Percentiles rank a stretch among this genome's conserved stretches.
Evolutionary conservation across 2,329 filamentous ascomycete genomes (phyloP).

Genomic region (Stylonectria norvegica): DNA sequence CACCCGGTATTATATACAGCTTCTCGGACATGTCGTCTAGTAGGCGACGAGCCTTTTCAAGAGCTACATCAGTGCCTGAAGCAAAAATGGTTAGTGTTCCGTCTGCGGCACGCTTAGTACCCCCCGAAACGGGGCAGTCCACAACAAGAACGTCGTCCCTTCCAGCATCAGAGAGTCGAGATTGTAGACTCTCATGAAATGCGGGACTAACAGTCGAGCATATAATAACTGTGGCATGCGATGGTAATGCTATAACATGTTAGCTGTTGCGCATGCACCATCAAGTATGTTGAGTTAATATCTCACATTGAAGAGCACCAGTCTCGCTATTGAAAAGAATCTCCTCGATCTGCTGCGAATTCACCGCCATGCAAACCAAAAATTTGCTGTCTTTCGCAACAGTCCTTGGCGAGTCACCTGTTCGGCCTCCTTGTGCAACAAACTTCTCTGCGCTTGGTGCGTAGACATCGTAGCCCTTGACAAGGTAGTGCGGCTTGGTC

Average conservation of each 20-base stretch:
- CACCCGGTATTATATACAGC: slow-evolving; percentile 49
- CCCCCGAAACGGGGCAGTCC: slow-evolving; percentile 11
- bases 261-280: background rate
- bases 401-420: background rate
- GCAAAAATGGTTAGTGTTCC: slow-evolving; percentile 49
- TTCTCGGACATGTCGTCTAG: slow-evolving; percentile 57
- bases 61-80: slow-evolving; percentile 47
- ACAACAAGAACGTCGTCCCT: slow-evolving; percentile 5
- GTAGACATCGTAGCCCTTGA: slow-evolving; percentile 5
- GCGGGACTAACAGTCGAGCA: slow-evolving; percentile 6
- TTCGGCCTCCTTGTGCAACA: background rate
- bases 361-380: slow-evolving; percentile 6
- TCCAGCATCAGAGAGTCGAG: background rate
- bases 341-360: slow-evolving; percentile 4
- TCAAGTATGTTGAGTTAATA: background rate
- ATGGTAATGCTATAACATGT: slow-evolving; percentile 1
- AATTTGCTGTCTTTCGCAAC: slow-evolving; percentile 3
- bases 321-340: slow-evolving; percentile 1
- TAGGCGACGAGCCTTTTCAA: slow-evolving; percentile 51
- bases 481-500: background rate
- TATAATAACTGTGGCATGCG: slow-evolving; percentile 3
- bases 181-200: slow-evolving; percentile 1
- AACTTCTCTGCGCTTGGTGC: slow-evolving; percentile 2
- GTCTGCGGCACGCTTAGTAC: slow-evolving; percentile 4
- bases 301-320: slow-evolving; percentile 1